Base-by-base conservation (phyloP, 441 rosid species). In the Viola pubescens region DNA sequence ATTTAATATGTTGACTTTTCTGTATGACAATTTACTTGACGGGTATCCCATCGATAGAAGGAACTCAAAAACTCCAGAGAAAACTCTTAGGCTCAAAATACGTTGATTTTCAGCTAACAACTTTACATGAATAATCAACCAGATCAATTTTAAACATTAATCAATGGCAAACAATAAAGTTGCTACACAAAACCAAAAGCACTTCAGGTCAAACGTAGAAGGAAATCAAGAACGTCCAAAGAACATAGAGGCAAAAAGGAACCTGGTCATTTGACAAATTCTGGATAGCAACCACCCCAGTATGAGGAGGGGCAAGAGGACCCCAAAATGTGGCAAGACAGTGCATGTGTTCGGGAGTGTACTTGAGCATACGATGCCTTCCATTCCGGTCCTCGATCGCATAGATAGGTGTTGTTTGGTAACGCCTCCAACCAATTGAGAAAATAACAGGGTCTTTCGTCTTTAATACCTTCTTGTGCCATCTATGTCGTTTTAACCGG, bases 271-370 rank as follows among this genome's bases (percentile, higher is more conserved):
- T 84, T 41, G 91, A 83, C 66, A 89, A 70, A 72, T 72, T 82
- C 69, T 86, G 97, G 72, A 88, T 84, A 58, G 96, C 95, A 8
- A 92, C 82, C 45, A 89, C 77, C 37, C 96, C 95, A 7, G 97
- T 84, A 60, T 83, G 74, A 26, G 98, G 92, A 55, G 98, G 96
- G 48, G 91, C 97, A 60, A 89, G 91, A 57, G 96, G 98, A 56
- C 91, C 98, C 96, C 96, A 89, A 68, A 89, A 89, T 80, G 78
- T 87, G 72, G 92, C 94, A 70, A 89, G 91, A 67, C 97, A 92
- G 56, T 87, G 96, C 96, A 84, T 84, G 75, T 89, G 98, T 60
- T 84, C 97, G 6, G 94, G 97, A 64, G 95, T 87, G 81, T 86
- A 89, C 82, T 87, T 89, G 14, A 92, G 84, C 97, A 89, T 89